phyloP scores from a whole-genome alignment of 1,139 yeast genomes.

The Hyphopichia pseudoburtonii region DNA sequence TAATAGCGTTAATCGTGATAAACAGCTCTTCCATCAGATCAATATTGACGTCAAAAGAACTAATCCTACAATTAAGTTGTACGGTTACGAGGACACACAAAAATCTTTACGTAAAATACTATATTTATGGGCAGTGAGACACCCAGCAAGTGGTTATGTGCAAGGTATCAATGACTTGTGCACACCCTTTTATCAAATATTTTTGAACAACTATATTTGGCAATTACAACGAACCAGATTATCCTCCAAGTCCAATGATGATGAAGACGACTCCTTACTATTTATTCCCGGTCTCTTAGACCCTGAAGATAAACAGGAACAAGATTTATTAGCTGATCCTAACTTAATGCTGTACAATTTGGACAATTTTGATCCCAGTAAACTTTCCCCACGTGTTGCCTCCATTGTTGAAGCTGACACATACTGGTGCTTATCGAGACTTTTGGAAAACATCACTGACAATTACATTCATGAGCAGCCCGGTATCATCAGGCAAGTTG shows the following conservation, averaged over 20 bases:
- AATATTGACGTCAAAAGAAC: constrained; percentile 95
- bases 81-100: constrained; percentile 70
- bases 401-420: constrained; percentile 82
- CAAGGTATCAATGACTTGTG: constrained; percentile 96
- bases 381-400: constrained; percentile 50
- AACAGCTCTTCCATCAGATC: constrained; percentile 91
- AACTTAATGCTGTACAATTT: constrained; percentile 21
- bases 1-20: constrained; percentile 47
- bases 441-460: constrained; percentile 92
- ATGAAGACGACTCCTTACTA: constrained; percentile 24
- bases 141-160: constrained; percentile 98
- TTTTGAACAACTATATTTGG: constrained; percentile 68
- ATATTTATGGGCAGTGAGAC: constrained; percentile 94
- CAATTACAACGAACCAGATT: constrained; percentile 33
- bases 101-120: constrained; percentile 74
- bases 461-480: constrained; percentile 98
- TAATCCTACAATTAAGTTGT: constrained; percentile 78
- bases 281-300: constrained; percentile 40
- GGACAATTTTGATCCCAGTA: constrained; percentile 60
- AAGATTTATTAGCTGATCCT: constrained; percentile 27
- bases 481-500: constrained; percentile 89
- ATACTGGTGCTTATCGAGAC: constrained; percentile 91
- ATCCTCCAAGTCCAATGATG: constrained; percentile 10
- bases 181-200: constrained; percentile 92
- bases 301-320: constrained; percentile 28